phyloP scores from a whole-genome alignment of 2,329 filamentous ascomycete species.

The Sclerotinia borealis region DNA sequence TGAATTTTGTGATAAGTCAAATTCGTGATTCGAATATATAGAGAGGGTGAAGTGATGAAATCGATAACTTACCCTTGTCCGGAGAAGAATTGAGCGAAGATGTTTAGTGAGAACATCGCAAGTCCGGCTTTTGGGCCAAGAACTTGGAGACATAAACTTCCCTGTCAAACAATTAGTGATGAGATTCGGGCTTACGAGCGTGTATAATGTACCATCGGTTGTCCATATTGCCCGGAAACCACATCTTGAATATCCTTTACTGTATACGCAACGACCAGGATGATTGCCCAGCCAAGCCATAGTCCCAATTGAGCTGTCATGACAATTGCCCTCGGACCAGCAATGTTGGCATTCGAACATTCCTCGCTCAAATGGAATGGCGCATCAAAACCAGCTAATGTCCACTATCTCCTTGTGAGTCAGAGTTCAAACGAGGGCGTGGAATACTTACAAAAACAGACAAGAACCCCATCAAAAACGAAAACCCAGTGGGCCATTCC shows the following conservation, averaged over 20 bases:
- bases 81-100: slow-evolving; percentile 65
- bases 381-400: slow-evolving; percentile 54
- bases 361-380: slow-evolving; percentile 61
- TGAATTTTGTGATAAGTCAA: neutral
- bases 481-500: slow-evolving; percentile 51
- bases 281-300: slow-evolving; percentile 58
- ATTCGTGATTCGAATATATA: accelerated
- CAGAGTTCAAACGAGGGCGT: no score
- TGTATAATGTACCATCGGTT: slow-evolving; percentile 52
- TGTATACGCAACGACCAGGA: slow-evolving; percentile 61
- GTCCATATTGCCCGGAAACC: slow-evolving; percentile 55
- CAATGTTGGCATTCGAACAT: slow-evolving; percentile 61
- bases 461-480: slow-evolving; percentile 58
- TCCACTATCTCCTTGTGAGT: neutral
- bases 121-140: slow-evolving; percentile 54
- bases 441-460: slow-evolving; percentile 42
- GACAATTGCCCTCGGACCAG: slow-evolving; percentile 58
- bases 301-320: slow-evolving; percentile 53
- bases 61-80: slow-evolving; percentile 51
- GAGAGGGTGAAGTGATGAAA: accelerated
- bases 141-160: slow-evolving; percentile 57
- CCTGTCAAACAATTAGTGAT: slow-evolving; percentile 24
- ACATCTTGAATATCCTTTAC: slow-evolving; percentile 56
- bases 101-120: slow-evolving; percentile 58
- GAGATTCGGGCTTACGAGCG: accelerated